These are phyloP conservation scores for Bipolaris victoriae DNA, from an alignment of 2,329 filamentous ascomycete genomes.

Conservation along the genomic window DNA sequence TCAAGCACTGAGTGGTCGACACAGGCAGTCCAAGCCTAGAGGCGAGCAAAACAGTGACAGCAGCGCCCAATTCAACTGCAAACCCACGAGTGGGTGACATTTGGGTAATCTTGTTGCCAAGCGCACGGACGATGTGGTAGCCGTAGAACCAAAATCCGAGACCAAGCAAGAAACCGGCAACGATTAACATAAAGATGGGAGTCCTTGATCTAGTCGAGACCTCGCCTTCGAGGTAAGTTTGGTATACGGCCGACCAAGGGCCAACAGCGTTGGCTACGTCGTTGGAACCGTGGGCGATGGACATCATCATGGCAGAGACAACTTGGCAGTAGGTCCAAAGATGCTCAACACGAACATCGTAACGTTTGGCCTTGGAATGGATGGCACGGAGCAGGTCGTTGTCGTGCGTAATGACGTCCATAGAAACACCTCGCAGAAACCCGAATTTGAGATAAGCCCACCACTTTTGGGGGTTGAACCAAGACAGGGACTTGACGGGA, in stretches of 20 bases:
- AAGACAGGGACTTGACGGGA: slow-evolving; percentile 44
- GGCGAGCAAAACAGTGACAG: slow-evolving; percentile 68
- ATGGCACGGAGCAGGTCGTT: slow-evolving; percentile 48
- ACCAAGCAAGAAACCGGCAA: slow-evolving; percentile 60
- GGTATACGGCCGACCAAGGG: slow-evolving; percentile 67
- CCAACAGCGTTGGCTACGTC: slow-evolving; percentile 63
- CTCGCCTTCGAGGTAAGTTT: slow-evolving; percentile 62
- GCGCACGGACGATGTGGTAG: slow-evolving; percentile 67
- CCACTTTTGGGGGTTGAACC: slow-evolving; percentile 38
- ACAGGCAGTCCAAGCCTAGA: slow-evolving; percentile 67
- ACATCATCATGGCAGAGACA: slow-evolving; percentile 69
- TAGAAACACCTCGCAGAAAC: slow-evolving; percentile 53
- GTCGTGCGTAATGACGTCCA: slow-evolving; percentile 52
- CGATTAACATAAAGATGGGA: slow-evolving; percentile 65
- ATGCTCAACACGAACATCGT: slow-evolving; percentile 57
- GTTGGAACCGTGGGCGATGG: slow-evolving; percentile 73
- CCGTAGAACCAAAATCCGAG: slow-evolving; percentile 67
- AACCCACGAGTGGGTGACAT: slow-evolving; percentile 64
- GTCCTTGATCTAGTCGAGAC: slow-evolving; percentile 57
- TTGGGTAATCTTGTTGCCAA: slow-evolving; percentile 66
- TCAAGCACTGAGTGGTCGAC: slow-evolving; percentile 66
- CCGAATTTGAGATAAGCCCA: slow-evolving; percentile 53
- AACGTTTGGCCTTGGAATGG: slow-evolving; percentile 52
- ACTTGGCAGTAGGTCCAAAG: slow-evolving; percentile 54
- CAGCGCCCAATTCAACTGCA: slow-evolving; percentile 50